Evolutionary conservation across 129 eudicot genomes (phyloP).

Genomic region (Smallanthus sonchifolius): DNA sequence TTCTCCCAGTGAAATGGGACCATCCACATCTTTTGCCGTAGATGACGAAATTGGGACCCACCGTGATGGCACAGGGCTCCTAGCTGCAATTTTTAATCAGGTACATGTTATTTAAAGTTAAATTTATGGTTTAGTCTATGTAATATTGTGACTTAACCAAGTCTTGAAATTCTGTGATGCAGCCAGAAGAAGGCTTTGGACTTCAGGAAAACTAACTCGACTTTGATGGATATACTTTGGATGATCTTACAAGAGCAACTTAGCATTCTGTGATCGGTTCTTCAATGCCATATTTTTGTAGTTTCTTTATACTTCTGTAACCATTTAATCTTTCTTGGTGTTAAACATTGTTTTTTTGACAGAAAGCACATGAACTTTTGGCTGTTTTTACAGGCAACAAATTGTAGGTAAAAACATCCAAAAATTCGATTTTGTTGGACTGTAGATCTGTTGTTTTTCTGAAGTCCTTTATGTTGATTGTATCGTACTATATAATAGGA

Average conservation of each 20-base stretch:
- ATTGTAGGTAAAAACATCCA: slow-evolving; percentile 24
- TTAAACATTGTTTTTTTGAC: slow-evolving; percentile 4
- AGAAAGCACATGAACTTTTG: slow-evolving; percentile 23
- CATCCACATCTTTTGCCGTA: neutral
- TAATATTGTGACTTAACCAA: neutral
- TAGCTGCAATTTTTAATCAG: slow-evolving; percentile 57
- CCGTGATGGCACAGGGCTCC: slow-evolving; percentile 36
- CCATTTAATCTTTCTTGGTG: neutral
- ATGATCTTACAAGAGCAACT: slow-evolving; percentile 56
- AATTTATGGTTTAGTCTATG: neutral
- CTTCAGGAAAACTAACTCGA: slow-evolving; percentile 44
- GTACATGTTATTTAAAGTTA: slow-evolving; percentile 31
- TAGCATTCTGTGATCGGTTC: neutral
- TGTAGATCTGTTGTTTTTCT: neutral
- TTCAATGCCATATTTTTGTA: neutral
- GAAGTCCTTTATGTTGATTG: neutral
- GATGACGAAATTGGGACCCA: slow-evolving; percentile 33
- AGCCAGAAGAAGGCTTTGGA: slow-evolving; percentile 51
- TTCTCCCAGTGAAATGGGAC: slow-evolving; percentile 18
- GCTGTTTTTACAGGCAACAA: slow-evolving; percentile 23
- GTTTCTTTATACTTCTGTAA: neutral
- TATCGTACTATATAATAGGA: neutral
- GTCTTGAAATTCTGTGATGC: slow-evolving; percentile 3
- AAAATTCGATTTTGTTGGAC: slow-evolving; percentile 10
- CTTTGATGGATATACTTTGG: slow-evolving; percentile 58